Conservation (phyloP, 2,329 filamentous ascomycete species). For the Macrophomina phaseolina region DNA sequence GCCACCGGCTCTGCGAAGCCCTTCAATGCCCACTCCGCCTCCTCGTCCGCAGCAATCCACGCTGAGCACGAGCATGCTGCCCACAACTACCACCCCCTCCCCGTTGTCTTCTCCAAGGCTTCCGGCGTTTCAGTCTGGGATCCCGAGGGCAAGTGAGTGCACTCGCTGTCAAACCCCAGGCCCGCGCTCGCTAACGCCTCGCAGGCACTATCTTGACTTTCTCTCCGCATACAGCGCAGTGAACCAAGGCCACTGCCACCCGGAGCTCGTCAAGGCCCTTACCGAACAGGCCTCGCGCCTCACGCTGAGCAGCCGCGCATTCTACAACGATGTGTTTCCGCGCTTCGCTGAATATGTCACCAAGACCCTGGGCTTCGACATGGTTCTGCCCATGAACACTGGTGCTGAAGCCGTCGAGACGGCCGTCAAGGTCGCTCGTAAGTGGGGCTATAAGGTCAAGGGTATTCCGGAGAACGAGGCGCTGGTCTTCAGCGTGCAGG, state of each 20-base stretch:
- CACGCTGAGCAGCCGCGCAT: conserved; percentile 91
- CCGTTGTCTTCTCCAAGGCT: conserved; percentile 74
- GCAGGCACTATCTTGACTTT: conserved; percentile 87
- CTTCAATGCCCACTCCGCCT: conserved; percentile 70
- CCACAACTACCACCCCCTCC: conserved; percentile 98
- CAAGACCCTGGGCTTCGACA: conserved; percentile 89
- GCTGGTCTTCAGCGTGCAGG: conserved; percentile 79
- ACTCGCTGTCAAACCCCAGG: not conserved
- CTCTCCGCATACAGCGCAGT: conserved; percentile 97
- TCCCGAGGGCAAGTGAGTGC: conserved; percentile 70
- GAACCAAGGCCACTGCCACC: conserved; percentile 98
- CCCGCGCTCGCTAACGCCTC: not conserved
- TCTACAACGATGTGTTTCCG: conserved; percentile 98
- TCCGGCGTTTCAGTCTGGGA: conserved; percentile 93
- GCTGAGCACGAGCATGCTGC: conserved; percentile 85
- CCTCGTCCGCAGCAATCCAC: conserved; percentile 79
- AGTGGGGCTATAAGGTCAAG: conserved; percentile 98
- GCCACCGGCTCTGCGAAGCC: conserved; percentile 29
- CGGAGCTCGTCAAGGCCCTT: conserved; percentile 89
- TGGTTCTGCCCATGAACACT: conserved; percentile 98
- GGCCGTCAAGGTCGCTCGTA: conserved; percentile 91
- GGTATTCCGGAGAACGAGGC: conserved; percentile 84
- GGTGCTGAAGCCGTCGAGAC: conserved; percentile 97
- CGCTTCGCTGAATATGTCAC: conserved; percentile 93
- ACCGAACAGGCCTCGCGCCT: conserved; percentile 87